Percentiles rank a stretch among this genome's conserved stretches.
Conservation (phyloP, 1,284 basidiomycete genomes). For the Rhizoctonia solani region DNA sequence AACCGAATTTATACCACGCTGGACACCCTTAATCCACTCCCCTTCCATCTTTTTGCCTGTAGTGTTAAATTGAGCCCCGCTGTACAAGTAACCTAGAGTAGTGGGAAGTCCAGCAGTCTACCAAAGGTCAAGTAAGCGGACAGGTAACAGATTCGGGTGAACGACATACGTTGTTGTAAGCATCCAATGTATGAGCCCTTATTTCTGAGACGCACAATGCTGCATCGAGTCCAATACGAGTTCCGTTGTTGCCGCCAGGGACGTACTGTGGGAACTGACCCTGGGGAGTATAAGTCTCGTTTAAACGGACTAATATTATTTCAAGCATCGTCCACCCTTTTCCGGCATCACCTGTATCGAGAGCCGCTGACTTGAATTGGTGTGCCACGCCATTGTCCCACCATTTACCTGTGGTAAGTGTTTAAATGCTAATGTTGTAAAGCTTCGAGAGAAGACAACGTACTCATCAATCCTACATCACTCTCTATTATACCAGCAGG, state of each 20-base stretch:
- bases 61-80: slow-evolving; percentile 4
- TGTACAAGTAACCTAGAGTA: neutral
- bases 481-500: neutral
- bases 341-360: slow-evolving; percentile 1
- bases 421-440: neutral
- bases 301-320: slow-evolving; percentile 11
- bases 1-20: slow-evolving; percentile 16
- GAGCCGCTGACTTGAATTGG: neutral
- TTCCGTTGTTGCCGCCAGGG: neutral
- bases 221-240: slow-evolving; percentile 17
- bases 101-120: slow-evolving; percentile 19
- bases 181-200: slow-evolving; percentile 5
- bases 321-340: slow-evolving; percentile 12
- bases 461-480: neutral
- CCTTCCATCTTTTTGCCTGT: slow-evolving; percentile 16
- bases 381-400: slow-evolving; percentile 1
- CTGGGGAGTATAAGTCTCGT: slow-evolving; percentile 8
- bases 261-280: slow-evolving; percentile 6
- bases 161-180: slow-evolving; percentile 24
- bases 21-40: neutral
- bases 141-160: neutral
- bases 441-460: neutral
- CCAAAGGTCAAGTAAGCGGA: neutral
- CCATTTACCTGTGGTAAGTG: slow-evolving; percentile 6
- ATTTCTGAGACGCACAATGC: slow-evolving; percentile 30